Conservation (phyloP, 345 rosid species). For the Balakata baccata region DNA sequence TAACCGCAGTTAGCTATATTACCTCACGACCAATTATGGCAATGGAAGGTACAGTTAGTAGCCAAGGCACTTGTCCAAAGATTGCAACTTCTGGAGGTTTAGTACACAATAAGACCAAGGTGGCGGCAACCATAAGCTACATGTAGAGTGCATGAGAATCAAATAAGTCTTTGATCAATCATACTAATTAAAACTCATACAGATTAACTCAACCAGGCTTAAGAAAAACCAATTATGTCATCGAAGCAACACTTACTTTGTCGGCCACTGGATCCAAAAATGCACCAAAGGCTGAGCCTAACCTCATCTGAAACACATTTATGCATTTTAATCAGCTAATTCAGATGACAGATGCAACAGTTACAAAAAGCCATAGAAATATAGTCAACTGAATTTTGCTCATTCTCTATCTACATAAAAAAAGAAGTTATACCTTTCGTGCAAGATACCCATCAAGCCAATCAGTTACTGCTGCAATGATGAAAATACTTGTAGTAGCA, state of each 20-base stretch:
- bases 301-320: constrained; percentile 60
- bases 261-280: constrained; percentile 99
- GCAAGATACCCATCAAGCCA: constrained; percentile 99
- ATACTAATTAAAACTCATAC: neutral
- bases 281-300: constrained; percentile 91
- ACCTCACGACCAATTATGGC: constrained; percentile 98
- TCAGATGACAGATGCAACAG: neutral
- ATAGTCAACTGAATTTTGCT: neutral
- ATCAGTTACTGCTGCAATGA: constrained; percentile 90
- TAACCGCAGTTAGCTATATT: constrained; percentile 4
- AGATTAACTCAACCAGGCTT: neutral
- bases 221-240: neutral
- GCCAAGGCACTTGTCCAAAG: constrained; percentile 72
- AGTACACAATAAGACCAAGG: constrained; percentile 81
- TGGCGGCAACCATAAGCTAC: constrained; percentile 98
- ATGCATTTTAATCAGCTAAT: neutral
- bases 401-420: neutral
- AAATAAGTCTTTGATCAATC: constrained; percentile 5
- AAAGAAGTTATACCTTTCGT: constrained; percentile 54
- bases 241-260: constrained; percentile 49
- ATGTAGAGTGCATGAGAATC: constrained; percentile 18
- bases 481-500: constrained; percentile 81
- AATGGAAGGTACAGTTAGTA: constrained; percentile 76
- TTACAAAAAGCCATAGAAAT: neutral
- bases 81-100: constrained; percentile 56